A percentile compares a stretch with the other conserved stretches of the same genome.
Evolutionary conservation across 148 eudicot species (phyloP).

Genomic region (Bassia scoparia): DNA sequence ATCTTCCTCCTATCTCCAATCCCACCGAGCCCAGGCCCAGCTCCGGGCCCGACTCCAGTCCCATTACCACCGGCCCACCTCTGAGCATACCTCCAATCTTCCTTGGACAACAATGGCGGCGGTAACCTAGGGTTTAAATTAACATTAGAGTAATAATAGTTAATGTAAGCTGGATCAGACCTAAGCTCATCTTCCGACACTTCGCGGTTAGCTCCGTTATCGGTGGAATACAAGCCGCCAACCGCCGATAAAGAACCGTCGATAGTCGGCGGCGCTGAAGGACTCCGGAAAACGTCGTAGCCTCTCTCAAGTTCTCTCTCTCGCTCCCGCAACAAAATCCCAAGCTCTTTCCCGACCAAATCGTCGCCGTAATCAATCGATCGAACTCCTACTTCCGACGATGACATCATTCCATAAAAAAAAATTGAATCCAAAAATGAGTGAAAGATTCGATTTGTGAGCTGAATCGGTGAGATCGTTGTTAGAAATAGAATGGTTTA

Average conservation of each 20-base stretch:
- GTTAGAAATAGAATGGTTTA: neutral
- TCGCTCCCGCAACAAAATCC: slow-evolving; percentile 37
- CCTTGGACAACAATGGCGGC: slow-evolving; percentile 59
- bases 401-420: slow-evolving; percentile 35
- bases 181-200: slow-evolving; percentile 50
- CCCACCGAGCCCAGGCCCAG: slow-evolving; percentile 41
- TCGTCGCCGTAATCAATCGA: slow-evolving; percentile 60
- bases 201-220: slow-evolving; percentile 23
- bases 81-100: slow-evolving; percentile 62
- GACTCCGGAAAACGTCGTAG: slow-evolving; percentile 50
- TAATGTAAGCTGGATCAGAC: slow-evolving; percentile 60
- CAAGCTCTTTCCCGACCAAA: slow-evolving; percentile 35
- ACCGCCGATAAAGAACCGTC: slow-evolving; percentile 56
- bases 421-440: slow-evolving; percentile 8
- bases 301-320: slow-evolving; percentile 41
- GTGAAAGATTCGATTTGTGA: neutral
- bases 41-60: slow-evolving; percentile 22
- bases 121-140: slow-evolving; percentile 62
- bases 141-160: slow-evolving; percentile 55
- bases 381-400: slow-evolving; percentile 53
- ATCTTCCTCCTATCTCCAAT: slow-evolving; percentile 59
- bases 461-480: neutral
- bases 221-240: slow-evolving; percentile 38
- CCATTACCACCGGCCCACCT: slow-evolving; percentile 34
- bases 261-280: slow-evolving; percentile 78